phyloP scores from a whole-genome alignment of 345 rosid species.

The Corymbia maculata region DNA sequence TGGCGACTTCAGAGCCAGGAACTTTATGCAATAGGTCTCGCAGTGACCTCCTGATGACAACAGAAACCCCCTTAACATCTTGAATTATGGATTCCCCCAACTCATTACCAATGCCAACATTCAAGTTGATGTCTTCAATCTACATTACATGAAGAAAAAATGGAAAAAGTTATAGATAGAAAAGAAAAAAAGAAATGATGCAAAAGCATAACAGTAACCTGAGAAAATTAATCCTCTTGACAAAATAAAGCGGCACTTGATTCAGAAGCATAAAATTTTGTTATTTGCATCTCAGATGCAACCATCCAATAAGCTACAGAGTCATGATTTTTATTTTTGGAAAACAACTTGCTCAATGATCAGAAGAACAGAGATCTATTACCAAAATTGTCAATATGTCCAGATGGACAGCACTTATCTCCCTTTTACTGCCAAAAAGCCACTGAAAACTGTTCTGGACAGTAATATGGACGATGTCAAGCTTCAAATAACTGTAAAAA shows the following conservation, averaged over 20 bases:
- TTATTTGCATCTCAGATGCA: background rate
- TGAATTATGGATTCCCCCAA: conserved; percentile 88
- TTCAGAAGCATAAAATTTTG: background rate
- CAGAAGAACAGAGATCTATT: conserved; percentile 11
- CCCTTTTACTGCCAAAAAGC: conserved; percentile 67
- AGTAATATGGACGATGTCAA: conserved; percentile 92
- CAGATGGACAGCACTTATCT: conserved; percentile 73
- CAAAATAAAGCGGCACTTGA: background rate
- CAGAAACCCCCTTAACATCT: conserved; percentile 86
- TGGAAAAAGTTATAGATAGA: background rate
- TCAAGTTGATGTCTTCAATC: conserved; percentile 93
- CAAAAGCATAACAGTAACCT: background rate
- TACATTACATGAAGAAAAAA: background rate
- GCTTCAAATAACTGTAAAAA: conserved; percentile 76
- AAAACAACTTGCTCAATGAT: background rate
- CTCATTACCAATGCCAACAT: conserved; percentile 71
- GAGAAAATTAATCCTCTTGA: background rate
- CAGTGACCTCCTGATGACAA: conserved; percentile 69
- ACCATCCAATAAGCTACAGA: background rate
- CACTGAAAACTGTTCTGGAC: conserved; percentile 77
- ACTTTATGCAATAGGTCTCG: conserved; percentile 83
- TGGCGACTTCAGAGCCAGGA: conserved; percentile 61
- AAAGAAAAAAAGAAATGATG: background rate
- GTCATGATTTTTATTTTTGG: background rate
- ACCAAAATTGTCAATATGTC: conserved; percentile 78